Evolutionary conservation across 768 basidiomycete genomes (phyloP), one percentile per base, ranked within the genome.

Genomic region (Pleurotus sapidus): DNA sequence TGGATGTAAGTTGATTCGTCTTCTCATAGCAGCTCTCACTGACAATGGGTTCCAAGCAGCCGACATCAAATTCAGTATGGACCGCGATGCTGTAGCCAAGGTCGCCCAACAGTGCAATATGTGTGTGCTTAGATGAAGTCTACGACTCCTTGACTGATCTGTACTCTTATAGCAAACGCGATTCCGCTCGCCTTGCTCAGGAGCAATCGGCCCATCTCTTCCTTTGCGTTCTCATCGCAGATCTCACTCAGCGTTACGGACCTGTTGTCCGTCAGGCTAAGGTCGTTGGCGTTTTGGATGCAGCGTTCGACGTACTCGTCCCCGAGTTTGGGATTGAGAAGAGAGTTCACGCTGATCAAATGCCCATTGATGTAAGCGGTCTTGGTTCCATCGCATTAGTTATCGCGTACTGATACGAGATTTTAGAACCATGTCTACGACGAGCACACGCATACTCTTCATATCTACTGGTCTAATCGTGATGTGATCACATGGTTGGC

Each of bases 311-410:
- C 67, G 96, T 99, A 25, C 76, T 96, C 30, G 86, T 98, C 11
- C 91, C 93, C 42, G 97, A 98, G 70, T 98, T 98, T 68, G 93
- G 96, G 30, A 98, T 99, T 63, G 97, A 99, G 77, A 99, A 99
- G 78, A 84, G 97, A 38, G 95, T 98, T 2, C 97, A 98, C 65
- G 93, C 95, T 42, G 97, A 98, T 68, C 95, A 98, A 74, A 97
- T 99, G 93, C 96, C 97, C 23, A 93, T 97, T 58, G 93, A 97
- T 62, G 93, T 95, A 67, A 74, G 88, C 72, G 7, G 30, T 46
- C 11, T 18, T 27, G 40, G 18, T 43, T 54, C 46, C 1, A 30
- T 45, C 4, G 47, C 18, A 9, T 9, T 3, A 34, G 11, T 8
- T 34, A 11, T 11, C 8, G 9, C 11, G 3, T 9, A 34, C 30